Percentiles rank a stretch among this genome's conserved stretches.
Conservation (phyloP, 257 asterid genomes). For the Jasminum sambac region DNA sequence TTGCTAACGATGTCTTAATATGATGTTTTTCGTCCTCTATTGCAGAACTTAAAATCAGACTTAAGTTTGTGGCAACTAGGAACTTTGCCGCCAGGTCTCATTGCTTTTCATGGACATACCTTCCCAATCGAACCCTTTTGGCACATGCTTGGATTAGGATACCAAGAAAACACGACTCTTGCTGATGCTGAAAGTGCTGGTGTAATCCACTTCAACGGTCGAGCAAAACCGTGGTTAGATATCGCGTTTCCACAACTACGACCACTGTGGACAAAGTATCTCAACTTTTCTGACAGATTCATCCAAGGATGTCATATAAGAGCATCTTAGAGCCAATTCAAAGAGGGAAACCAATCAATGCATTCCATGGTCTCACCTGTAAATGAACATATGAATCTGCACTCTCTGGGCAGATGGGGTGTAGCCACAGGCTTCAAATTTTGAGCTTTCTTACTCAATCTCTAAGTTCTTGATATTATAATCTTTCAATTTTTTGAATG, state of each 20-base stretch:
- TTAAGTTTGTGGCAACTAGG: conserved; percentile 97
- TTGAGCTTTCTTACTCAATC: conserved; percentile 40
- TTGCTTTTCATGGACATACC: conserved; percentile 86
- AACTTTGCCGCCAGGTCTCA: conserved; percentile 90
- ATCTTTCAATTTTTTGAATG: conserved; percentile 16
- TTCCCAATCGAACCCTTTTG: conserved; percentile 73
- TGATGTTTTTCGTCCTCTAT: conserved; percentile 6
- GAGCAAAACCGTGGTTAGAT: conserved; percentile 99
- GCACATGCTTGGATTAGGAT: conserved; percentile 97
- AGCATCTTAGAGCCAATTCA: conserved; percentile 48
- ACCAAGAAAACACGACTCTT: conserved; percentile 77
- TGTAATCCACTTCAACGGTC: conserved; percentile 85
- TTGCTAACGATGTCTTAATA: conserved; percentile 8
- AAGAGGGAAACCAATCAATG: neutral
- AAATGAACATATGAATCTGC: conserved; percentile 38
- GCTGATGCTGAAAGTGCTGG: conserved; percentile 76
- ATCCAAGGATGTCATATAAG: conserved; percentile 77
- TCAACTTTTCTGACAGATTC: conserved; percentile 73
- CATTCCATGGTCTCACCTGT: conserved; percentile 34
- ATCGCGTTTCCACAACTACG: conserved; percentile 89
- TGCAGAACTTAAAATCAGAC: conserved; percentile 89
- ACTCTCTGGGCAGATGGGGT: conserved; percentile 29
- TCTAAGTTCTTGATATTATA: conserved; percentile 33
- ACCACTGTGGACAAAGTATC: conserved; percentile 76
- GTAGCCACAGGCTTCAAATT: conserved; percentile 39